Base-by-base conservation (phyloP, 2,329 filamentous ascomycete species). In the Malbranchea cinnamomea region DNA sequence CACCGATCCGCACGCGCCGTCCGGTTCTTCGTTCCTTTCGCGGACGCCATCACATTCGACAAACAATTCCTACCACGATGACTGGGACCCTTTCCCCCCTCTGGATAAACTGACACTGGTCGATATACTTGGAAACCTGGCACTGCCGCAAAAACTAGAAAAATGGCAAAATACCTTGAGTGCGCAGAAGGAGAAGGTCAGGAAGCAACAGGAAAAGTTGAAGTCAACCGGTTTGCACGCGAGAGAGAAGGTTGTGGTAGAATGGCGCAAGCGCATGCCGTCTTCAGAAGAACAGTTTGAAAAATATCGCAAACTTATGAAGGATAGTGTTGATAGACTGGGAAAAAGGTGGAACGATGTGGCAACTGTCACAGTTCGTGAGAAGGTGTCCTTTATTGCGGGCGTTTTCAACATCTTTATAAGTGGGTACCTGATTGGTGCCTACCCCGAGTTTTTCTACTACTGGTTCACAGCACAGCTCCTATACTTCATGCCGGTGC, bases 361-460 rank as follows among this genome's bases (percentile, higher is more conserved):
- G 11, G 83, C 83, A 46, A 76, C 74, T 6, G 84, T 98, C 43
- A 94, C 84, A 1, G 57, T 81, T 28, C 75, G 85, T 35, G 89
- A 98, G 60, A 98, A 98, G 65, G 63, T 91, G 28, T 85, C 87
- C 4, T 98, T 98, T 56, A 94, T 98, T 38, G 87, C 75, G 37
- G 89, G 84, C 45, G 85, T 94, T 42, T 72, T 94, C 60, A 98
- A 98, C 58, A 89, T 98, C 53, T 92, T 98, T 57, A 74, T 95
- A 50, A 92, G 83, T 41, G 89, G 87, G 34, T 95, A 93, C 53
- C 63, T 98, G 26, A 79, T 98, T 31, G 89, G 89, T 37, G 83
- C 74, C 17, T 77, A 67, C 44, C 84, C 89, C 1, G 66, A 92
- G 44, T 78, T 74, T 52, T 93, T 95, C 54, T 87, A 92, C 43